A percentile compares a stretch with the other conserved stretches of the same genome.
Conservation (phyloP, 116 monocot genomes). For the Posidonia oceanica region DNA sequence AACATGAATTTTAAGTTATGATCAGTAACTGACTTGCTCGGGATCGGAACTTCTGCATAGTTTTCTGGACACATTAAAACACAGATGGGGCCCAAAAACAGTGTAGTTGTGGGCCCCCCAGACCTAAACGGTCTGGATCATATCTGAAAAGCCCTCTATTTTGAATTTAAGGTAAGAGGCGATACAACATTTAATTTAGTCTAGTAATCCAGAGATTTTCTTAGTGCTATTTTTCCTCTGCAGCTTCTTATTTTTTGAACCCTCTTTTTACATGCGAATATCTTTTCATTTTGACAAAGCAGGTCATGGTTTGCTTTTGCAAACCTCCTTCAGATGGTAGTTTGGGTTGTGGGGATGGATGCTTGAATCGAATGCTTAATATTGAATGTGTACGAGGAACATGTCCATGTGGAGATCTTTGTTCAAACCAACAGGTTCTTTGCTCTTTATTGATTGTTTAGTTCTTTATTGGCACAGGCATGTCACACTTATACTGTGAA, state of each 20-base stretch:
- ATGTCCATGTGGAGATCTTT: conserved; percentile 87
- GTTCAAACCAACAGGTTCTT: conserved; percentile 84
- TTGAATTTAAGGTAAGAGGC: too few species aligned
- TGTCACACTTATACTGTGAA: background rate
- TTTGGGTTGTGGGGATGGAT: conserved; percentile 76
- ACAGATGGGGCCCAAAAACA: too few species aligned
- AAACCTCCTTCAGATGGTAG: conserved; percentile 51
- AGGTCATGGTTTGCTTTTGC: conserved; percentile 98
- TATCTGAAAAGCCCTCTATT: too few species aligned
- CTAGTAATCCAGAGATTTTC: background rate
- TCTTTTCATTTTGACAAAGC: conserved; percentile 5
- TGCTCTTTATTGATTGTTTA: conserved; percentile 4
- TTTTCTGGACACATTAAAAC: too few species aligned
- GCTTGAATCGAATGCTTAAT: conserved; percentile 94
- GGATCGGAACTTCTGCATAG: too few species aligned
- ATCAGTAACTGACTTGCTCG: too few species aligned
- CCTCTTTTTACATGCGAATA: background rate
- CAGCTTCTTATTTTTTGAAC: background rate
- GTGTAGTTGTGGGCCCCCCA: too few species aligned
- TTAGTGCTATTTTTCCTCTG: background rate
- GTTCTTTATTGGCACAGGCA: background rate
- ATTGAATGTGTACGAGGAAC: conserved; percentile 91
- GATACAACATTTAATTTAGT: too few species aligned
- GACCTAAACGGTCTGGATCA: too few species aligned
- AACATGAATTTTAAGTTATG: too few species aligned